These are phyloP conservation scores for Hericium alpestre DNA, from an alignment of 768 basidiomycete genomes.

Conservation along the genomic window DNA sequence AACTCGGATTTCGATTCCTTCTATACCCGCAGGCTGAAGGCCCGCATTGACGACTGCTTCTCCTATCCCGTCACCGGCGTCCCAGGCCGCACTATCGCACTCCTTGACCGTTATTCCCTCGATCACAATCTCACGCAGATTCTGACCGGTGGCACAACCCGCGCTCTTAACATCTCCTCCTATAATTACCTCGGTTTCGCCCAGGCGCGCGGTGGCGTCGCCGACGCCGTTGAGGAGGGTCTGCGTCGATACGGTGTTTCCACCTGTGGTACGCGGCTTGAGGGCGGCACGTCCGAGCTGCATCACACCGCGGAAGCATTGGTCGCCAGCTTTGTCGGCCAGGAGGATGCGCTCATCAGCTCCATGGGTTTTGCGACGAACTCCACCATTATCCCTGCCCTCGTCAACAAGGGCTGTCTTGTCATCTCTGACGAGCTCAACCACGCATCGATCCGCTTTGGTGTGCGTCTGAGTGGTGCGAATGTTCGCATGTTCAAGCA, in stretches of 20 bases:
- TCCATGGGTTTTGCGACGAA: constrained; percentile 98
- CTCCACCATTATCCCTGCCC: constrained; percentile 84
- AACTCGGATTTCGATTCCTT: constrained; percentile 99
- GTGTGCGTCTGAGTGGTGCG: constrained; percentile 81
- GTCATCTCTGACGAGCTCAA: constrained; percentile 97
- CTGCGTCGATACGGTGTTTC: constrained; percentile 77
- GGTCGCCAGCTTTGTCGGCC: constrained; percentile 82
- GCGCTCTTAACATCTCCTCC: constrained; percentile 91
- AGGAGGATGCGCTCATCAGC: constrained; percentile 81
- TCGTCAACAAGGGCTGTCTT: constrained; percentile 83
- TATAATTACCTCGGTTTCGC: constrained; percentile 99
- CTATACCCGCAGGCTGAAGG: constrained; percentile 92
- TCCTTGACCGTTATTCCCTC: constrained; percentile 73
- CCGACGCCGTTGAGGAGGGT: constrained; percentile 83
- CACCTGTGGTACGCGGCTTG: constrained; percentile 65
- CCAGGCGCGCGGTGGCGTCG: constrained; percentile 83
- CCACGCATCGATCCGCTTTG: constrained; percentile 91
- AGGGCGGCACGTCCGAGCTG: constrained; percentile 79
- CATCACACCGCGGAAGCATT: constrained; percentile 75
- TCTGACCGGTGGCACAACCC: constrained; percentile 70
- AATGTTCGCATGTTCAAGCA: constrained; percentile 93
- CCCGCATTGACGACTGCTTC: constrained; percentile 93
- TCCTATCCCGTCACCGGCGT: constrained; percentile 88
- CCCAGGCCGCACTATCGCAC: constrained; percentile 83
- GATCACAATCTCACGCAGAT: constrained; percentile 75